Evolutionary conservation across 306 rosid species (phyloP), one percentile per base, ranked within the genome.

Genomic region (Fragaria ananassa): DNA sequence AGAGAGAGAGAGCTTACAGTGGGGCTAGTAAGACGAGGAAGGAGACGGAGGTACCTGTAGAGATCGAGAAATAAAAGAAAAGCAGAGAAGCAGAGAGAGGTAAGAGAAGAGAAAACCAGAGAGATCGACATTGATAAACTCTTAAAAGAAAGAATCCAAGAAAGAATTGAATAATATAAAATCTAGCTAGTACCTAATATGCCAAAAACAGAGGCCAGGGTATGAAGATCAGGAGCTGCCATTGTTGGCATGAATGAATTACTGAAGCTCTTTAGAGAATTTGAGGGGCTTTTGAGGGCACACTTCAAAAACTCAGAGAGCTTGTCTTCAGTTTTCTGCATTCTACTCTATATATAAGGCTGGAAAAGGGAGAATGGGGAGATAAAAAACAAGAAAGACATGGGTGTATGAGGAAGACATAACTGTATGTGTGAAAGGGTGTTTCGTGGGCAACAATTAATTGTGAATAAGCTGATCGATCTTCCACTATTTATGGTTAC

Each of bases 171-270:
- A 4, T 12, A 15, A 15, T 15, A n/a, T 10, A 1, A 47, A 44
- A 34, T 21, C 17, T 6, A 6, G 13, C 11, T 10, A 12, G 42
- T 72, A 83, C 89, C 89, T 72, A 86, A 83, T 63, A 86, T 31
- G 61, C 89, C 89, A 61, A 86, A 83, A 60, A 72, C 61, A n/a
- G 68, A 47, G 78, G 87, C 81, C 82, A 83, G 17, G 61, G 42
- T 72, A 44, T 53, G 60, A 68, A 54, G 25, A 45, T 47, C 53
- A 23, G 31, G 31, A 65, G 54, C 44, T 63, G 78, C 80, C 85
- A 83, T 86, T 71, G n/a, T 83, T 60, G 62, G 19, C 53, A 75
- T 25, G 41, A 56, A 11, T 42, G 53, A 60, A 10, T 51, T 2
- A 14, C 10, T 27, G 70, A 72, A 54, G 71, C n/a, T 37, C 70